Percentiles rank a stretch among this genome's conserved stretches.
Conservation (phyloP, 129 eudicot species). For the Lactuca saligna region DNA sequence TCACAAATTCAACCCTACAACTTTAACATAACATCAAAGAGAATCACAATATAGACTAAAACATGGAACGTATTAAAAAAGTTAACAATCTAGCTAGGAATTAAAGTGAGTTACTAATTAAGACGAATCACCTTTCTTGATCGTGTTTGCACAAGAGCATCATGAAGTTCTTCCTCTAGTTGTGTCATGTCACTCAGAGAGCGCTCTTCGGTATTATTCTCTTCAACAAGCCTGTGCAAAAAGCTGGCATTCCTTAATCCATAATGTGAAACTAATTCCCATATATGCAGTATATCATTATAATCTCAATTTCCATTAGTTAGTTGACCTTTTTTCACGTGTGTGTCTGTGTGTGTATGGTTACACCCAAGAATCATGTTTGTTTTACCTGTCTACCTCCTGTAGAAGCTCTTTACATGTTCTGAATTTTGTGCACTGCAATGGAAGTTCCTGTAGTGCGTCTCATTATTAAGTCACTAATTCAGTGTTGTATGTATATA, state of each 20-base stretch:
- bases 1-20: background rate
- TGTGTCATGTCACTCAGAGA: conserved; percentile 38
- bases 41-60: too few species aligned
- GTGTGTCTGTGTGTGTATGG: background rate
- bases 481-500: too few species aligned
- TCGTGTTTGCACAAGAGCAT: conserved; percentile 42
- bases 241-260: background rate
- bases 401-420: conserved; percentile 47
- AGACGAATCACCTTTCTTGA: conserved; percentile 37
- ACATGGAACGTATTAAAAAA: background rate
- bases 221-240: conserved; percentile 41
- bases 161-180: conserved; percentile 44
- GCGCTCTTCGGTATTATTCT: conserved; percentile 7
- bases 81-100: background rate
- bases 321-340: background rate
- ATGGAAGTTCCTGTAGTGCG: background rate
- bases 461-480: background rate
- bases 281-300: too few species aligned
- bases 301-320: background rate
- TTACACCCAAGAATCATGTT: background rate
- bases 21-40: too few species aligned
- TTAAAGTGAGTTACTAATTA: too few species aligned
- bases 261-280: too few species aligned
- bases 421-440: conserved; percentile 22
- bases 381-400: conserved; percentile 41